These are phyloP conservation scores for Termitomyces sp. DNA, from an alignment of 768 basidiomycete species.

Conservation along the genomic window DNA sequence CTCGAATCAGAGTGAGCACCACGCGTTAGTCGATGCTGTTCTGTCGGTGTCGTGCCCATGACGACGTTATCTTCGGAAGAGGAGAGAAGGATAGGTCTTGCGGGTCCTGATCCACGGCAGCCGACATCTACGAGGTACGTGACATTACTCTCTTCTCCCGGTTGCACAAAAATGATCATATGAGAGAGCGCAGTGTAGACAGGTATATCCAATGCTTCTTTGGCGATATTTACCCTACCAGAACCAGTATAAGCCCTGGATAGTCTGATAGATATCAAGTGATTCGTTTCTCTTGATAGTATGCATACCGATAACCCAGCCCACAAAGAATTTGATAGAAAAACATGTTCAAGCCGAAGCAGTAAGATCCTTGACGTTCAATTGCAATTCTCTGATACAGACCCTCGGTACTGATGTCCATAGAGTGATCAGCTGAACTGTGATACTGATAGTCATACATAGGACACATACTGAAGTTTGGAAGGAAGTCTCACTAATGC, in stretches of 20 bases:
- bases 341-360: conserved; percentile 10
- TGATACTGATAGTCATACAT: neutral
- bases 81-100: conserved; percentile 9
- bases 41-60: conserved; percentile 11
- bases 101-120: conserved; percentile 9
- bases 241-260: conserved; percentile 9
- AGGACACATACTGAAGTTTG: neutral
- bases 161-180: conserved; percentile 14
- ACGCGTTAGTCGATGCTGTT: conserved; percentile 8
- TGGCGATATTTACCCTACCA: conserved; percentile 4
- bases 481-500: conserved; percentile 6
- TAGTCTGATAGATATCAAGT: neutral
- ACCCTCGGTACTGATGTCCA: conserved; percentile 7
- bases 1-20: conserved; percentile 7
- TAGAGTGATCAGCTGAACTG: conserved; percentile 8
- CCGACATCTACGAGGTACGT: conserved; percentile 13
- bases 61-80: conserved; percentile 8
- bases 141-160: conserved; percentile 4
- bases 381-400: conserved; percentile 7
- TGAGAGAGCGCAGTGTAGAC: conserved; percentile 4
- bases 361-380: conserved; percentile 11
- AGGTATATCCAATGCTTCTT: conserved; percentile 4
- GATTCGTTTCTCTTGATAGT: neutral
- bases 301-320: conserved; percentile 11
- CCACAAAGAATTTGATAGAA: conserved; percentile 11